Evolutionary conservation across 441 rosid species (phyloP).

Genomic region (Populus hybrid): DNA sequence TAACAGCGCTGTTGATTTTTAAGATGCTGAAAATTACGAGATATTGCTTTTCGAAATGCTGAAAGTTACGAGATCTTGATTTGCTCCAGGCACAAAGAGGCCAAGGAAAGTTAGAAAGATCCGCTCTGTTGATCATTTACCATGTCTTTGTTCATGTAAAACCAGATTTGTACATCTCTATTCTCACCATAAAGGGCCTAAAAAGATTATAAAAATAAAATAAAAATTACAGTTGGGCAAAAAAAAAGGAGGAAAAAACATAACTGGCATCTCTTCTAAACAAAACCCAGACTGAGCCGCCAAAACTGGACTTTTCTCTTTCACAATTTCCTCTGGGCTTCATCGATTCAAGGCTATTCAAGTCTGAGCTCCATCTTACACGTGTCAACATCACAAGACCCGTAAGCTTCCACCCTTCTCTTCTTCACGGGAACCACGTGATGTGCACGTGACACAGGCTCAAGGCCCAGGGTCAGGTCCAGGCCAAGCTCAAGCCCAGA

Average conservation of each 20-base stretch:
- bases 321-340: neutral
- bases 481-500: constrained; percentile 29
- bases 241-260: neutral
- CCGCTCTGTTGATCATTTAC: constrained; percentile 21
- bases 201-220: neutral
- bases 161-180: constrained; percentile 31
- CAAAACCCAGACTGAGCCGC: neutral
- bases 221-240: too few species aligned
- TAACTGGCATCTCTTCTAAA: neutral
- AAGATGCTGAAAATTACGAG: too few species aligned
- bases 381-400: constrained; percentile 26
- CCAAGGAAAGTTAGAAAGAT: neutral
- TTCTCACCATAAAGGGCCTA: constrained; percentile 3
- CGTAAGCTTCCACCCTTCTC: constrained; percentile 32
- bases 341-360: constrained; percentile 14
- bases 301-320: neutral
- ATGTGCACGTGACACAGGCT: constrained; percentile 17
- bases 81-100: neutral
- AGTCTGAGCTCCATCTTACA: constrained; percentile 45
- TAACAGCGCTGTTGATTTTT: too few species aligned
- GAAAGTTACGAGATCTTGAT: too few species aligned
- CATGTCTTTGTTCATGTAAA: constrained; percentile 19
- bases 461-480: constrained; percentile 62
- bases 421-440: constrained; percentile 48
- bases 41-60: too few species aligned